Evolutionary conservation across 192 early-diverging fungal genomes (phyloP).

Genomic region (Chytriomyces sp.): DNA sequence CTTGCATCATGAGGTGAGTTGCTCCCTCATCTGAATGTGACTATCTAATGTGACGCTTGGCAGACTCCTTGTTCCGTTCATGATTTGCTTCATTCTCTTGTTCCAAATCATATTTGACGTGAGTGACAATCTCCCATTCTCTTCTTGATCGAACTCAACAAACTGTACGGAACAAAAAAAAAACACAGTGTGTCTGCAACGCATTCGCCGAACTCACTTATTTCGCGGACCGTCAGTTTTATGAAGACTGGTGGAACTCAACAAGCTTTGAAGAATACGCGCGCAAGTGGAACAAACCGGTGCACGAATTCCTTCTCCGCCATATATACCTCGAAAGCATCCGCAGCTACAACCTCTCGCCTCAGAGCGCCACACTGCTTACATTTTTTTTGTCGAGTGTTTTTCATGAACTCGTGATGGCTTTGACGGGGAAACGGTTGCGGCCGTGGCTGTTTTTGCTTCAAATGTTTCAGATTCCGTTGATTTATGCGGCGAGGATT

Average conservation of each 20-base stretch:
- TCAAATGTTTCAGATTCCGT: slow-evolving; percentile 90
- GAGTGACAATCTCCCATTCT: neutral
- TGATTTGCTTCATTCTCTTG: slow-evolving; percentile 87
- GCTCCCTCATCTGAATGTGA: slow-evolving; percentile 51
- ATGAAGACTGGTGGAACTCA: slow-evolving; percentile 99
- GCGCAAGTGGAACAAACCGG: slow-evolving; percentile 96
- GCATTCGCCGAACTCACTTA: slow-evolving; percentile 93
- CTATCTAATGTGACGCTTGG: slow-evolving; percentile 62
- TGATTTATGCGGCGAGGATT: slow-evolving; percentile 74
- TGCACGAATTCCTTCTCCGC: slow-evolving; percentile 89
- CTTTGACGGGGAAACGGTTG: slow-evolving; percentile 68
- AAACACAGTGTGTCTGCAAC: slow-evolving; percentile 82
- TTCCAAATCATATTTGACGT: slow-evolving; percentile 96
- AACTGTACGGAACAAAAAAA: neutral
- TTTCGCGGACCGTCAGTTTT: slow-evolving; percentile 97
- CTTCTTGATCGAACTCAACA: neutral
- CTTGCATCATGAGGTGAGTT: slow-evolving; percentile 53
- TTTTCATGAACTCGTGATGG: slow-evolving; percentile 84
- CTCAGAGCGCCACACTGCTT: slow-evolving; percentile 72
- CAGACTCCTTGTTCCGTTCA: slow-evolving; percentile 85
- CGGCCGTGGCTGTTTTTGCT: slow-evolving; percentile 79
- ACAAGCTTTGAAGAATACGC: slow-evolving; percentile 91
- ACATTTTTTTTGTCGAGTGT: slow-evolving; percentile 82
- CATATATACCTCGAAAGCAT: slow-evolving; percentile 89
- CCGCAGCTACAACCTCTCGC: slow-evolving; percentile 70